These are phyloP conservation scores for Ananas comosus DNA, from an alignment of 176 grass and related monocot genomes.

Conservation along the genomic window DNA sequence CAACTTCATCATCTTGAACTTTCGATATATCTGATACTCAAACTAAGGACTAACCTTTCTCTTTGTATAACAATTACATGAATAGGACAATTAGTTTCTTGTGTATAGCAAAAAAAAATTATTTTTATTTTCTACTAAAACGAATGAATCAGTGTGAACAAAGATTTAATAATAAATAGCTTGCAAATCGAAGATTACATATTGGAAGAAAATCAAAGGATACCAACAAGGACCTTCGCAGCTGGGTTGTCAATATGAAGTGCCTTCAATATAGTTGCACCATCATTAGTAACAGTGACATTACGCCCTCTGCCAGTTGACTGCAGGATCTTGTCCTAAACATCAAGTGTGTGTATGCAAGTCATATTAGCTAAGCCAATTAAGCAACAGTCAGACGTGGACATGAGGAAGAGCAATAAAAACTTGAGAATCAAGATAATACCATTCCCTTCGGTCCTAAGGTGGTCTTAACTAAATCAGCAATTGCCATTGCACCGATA, in stretches of 20 bases:
- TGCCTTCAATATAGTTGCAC: conserved; percentile 92
- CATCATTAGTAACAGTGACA: conserved; percentile 91
- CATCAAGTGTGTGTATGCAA: conserved; percentile 1
- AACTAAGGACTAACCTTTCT: conserved; percentile 28
- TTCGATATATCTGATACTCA: conserved; percentile 77
- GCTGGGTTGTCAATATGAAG: conserved; percentile 96
- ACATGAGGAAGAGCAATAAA: background rate
- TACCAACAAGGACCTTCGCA: conserved; percentile 98
- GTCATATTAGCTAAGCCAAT: background rate
- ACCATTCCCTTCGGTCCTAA: conserved; percentile 97
- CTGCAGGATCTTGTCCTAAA: conserved; percentile 89
- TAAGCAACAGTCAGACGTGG: background rate
- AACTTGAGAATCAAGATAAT: background rate
- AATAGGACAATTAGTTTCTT: background rate
- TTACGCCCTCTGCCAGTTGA: conserved; percentile 72
- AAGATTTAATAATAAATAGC: background rate
- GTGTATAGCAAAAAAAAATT: background rate
- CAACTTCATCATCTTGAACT: conserved; percentile 98
- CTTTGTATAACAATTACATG: background rate
- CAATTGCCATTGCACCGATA: conserved; percentile 75
- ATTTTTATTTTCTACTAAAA: background rate
- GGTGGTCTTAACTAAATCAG: conserved; percentile 80
- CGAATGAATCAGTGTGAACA: background rate
- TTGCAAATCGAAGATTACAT: background rate
- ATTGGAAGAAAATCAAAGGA: conserved; percentile 32